A percentile compares a stretch with the other conserved stretches of the same genome.
phyloP scores from a whole-genome alignment of 768 basidiomycete species.

The Leccinum barrowsii region DNA sequence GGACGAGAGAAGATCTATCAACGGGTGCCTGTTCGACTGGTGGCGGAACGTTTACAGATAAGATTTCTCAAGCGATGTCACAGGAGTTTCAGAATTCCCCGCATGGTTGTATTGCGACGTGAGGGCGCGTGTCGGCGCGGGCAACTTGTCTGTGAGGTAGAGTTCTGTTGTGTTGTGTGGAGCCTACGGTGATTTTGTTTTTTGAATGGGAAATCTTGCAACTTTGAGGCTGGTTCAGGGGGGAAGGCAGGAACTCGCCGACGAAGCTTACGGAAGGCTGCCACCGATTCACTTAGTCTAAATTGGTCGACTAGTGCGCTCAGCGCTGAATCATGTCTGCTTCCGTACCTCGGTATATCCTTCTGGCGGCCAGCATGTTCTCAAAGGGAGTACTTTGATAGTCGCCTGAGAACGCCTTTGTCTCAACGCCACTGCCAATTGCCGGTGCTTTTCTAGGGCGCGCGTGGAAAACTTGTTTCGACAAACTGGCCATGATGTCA shows the following conservation, averaged over 20 bases:
- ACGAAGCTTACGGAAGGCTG: slow-evolving; percentile 10
- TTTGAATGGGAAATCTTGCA: slow-evolving; percentile 4
- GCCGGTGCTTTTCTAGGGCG: not conserved
- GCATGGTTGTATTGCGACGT: slow-evolving; percentile 23
- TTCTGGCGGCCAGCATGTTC: not conserved
- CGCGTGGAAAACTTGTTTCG: not conserved
- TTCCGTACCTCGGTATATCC: not conserved
- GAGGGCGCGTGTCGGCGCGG: not conserved
- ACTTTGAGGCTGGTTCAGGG: not conserved
- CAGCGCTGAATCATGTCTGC: not conserved
- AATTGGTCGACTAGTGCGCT: slow-evolving; percentile 7
- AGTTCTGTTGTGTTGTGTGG: not conserved
- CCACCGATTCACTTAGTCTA: slow-evolving; percentile 2
- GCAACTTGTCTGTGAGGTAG: not conserved
- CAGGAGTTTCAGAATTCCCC: slow-evolving; percentile 11
- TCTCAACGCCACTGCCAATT: slow-evolving; percentile 1
- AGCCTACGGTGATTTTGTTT: not conserved
- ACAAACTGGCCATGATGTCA: not conserved
- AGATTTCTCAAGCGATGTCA: slow-evolving; percentile 5
- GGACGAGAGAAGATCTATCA: slow-evolving; percentile 3
- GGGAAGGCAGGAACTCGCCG: slow-evolving; percentile 2
- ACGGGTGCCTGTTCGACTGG: slow-evolving; percentile 14
- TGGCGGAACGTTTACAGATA: slow-evolving; percentile 8
- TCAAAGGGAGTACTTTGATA: not conserved
- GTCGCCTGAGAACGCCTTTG: slow-evolving; percentile 4